A percentile compares a stretch with the other conserved stretches of the same genome.
Evolutionary conservation across 1,284 basidiomycete genomes (phyloP).

Genomic region (Ceratobasidium sp.): DNA sequence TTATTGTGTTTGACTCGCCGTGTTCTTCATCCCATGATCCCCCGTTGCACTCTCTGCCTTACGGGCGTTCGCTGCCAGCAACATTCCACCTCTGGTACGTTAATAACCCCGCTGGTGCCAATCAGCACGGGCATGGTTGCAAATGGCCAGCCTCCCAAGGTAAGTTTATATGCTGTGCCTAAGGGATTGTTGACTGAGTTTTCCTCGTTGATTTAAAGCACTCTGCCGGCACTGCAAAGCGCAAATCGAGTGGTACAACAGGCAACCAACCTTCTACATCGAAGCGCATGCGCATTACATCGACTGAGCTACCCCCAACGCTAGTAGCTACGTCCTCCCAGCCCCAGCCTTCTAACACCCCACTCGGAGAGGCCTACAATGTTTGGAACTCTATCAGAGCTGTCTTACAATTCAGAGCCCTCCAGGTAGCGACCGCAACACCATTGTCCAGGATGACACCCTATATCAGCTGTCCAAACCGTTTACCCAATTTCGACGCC

Average conservation of each 20-base stretch:
- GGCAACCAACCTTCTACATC: not conserved
- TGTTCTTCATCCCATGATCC: not conserved
- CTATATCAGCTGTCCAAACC: too few relatives aligned
- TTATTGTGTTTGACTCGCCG: not conserved
- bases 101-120: not conserved
- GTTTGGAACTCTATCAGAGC: not conserved
- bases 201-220: not conserved
- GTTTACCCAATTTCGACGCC: too few relatives aligned
- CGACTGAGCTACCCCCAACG: conserved; percentile 9
- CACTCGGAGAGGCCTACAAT: not conserved
- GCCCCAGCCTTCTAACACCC: not conserved
- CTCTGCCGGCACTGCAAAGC: not conserved
- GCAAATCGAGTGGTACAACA: not conserved
- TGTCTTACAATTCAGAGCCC: not conserved
- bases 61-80: not conserved
- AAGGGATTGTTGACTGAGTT: not conserved
- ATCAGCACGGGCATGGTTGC: not conserved
- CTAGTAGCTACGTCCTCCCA: not conserved
- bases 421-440: conserved; percentile 7
- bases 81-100: not conserved
- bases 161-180: not conserved
- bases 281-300: not conserved
- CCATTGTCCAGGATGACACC: too few relatives aligned
- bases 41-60: conserved; percentile 2
- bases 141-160: not conserved